phyloP scores from a whole-genome alignment of 768 basidiomycete genomes.

The Pleurotus platypus region DNA sequence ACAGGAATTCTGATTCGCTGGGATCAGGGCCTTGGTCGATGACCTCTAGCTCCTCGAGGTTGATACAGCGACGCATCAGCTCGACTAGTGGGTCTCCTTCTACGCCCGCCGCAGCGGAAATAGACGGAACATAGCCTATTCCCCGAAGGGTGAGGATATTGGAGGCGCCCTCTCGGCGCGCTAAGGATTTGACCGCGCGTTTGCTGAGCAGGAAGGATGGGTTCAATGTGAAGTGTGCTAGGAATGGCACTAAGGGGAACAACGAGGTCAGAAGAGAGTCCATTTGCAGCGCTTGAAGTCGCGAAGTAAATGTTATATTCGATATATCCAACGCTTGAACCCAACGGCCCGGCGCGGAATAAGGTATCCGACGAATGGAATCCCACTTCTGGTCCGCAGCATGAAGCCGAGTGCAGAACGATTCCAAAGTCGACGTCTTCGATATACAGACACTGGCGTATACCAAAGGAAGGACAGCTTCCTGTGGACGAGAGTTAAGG shows the following conservation, averaged over 20 bases:
- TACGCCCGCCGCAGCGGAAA: constrained; percentile 21
- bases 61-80: constrained; percentile 50
- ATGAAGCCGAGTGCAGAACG: constrained; percentile 55
- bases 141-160: constrained; percentile 54
- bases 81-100: constrained; percentile 57
- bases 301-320: constrained; percentile 36
- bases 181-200: constrained; percentile 50
- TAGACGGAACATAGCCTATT: constrained; percentile 42
- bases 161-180: constrained; percentile 43
- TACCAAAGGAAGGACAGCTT: constrained; percentile 61
- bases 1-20: constrained; percentile 36
- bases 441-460: constrained; percentile 52
- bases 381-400: constrained; percentile 80
- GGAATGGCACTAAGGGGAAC: constrained; percentile 67
- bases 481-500: constrained; percentile 33
- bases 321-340: constrained; percentile 75
- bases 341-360: constrained; percentile 87
- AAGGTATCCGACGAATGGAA: constrained; percentile 81
- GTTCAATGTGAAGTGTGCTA: constrained; percentile 49
- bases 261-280: constrained; percentile 64
- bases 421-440: constrained; percentile 42
- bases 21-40: constrained; percentile 58
- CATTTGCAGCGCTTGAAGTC: constrained; percentile 46
- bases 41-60: constrained; percentile 62
- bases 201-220: constrained; percentile 59